These are phyloP conservation scores for Thraustotheca clavata DNA, from an alignment of 352 stramenopile species.

Conservation along the genomic window DNA sequence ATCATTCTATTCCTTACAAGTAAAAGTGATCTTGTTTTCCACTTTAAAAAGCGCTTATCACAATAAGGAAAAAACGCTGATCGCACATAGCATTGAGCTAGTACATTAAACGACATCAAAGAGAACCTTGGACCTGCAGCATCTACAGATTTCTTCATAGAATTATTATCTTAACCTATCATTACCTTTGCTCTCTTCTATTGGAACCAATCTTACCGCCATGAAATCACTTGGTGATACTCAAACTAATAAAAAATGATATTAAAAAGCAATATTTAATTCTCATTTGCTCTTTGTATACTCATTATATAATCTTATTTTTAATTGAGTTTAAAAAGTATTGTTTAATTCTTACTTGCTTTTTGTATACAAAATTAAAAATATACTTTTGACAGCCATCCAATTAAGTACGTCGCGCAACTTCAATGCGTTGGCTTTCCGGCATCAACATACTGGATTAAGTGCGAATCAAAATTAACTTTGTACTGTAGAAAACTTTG, in stretches of 20 bases:
- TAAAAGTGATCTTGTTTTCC: conserved; percentile 61
- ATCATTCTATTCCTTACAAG: no score
- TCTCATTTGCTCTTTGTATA: not conserved
- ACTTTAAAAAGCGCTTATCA: conserved; percentile 40
- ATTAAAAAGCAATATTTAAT: not conserved
- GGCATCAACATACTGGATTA: no score
- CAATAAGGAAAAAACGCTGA: conserved; percentile 80
- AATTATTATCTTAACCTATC: no score
- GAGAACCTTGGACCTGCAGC: not conserved
- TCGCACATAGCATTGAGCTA: conserved; percentile 72
- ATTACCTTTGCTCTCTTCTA: no score
- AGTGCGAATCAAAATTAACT: no score
- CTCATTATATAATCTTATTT: not conserved
- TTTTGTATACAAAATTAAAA: conserved; percentile 6
- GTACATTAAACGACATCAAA: conserved; percentile 84
- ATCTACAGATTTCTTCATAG: no score
- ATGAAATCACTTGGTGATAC: no score
- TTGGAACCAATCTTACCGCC: no score
- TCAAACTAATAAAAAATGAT: not conserved
- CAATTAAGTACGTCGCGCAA: no score
- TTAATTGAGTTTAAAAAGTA: not conserved
- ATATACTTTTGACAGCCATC: no score
- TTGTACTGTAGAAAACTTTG: no score
- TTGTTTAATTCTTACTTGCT: not conserved
- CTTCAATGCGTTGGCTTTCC: no score